phyloP scores from a whole-genome alignment of 257 asterid species.

The Primulina eburnea region DNA sequence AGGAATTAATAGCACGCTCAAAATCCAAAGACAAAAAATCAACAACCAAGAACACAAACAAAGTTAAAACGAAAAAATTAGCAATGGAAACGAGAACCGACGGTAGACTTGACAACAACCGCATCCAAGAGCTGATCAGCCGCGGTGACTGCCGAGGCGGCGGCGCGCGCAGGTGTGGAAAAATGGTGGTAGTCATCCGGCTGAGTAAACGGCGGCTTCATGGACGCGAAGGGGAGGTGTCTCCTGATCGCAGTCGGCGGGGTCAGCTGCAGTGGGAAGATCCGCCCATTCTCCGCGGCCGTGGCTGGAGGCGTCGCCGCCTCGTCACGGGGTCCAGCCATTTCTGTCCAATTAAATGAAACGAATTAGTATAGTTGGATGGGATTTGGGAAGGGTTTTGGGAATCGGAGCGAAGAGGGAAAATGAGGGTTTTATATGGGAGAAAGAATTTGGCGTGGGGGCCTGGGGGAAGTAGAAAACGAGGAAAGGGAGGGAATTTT shows the following conservation, averaged over 20 bases:
- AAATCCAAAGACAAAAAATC: slow-evolving; percentile 6
- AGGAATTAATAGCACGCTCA: slow-evolving; percentile 24
- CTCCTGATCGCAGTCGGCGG: slow-evolving; percentile 60
- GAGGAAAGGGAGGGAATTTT: slow-evolving; percentile 94
- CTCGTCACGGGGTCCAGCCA: slow-evolving; percentile 52
- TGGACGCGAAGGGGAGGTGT: slow-evolving; percentile 69
- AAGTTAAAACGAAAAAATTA: background rate
- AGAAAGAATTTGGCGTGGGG: slow-evolving; percentile 22
- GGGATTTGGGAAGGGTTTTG: slow-evolving; percentile 11
- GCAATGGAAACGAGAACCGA: slow-evolving; percentile 30
- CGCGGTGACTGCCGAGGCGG: slow-evolving; percentile 34
- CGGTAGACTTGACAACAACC: slow-evolving; percentile 70
- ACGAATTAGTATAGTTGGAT: background rate
- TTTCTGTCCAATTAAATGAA: slow-evolving; percentile 23
- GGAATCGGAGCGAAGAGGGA: slow-evolving; percentile 22
- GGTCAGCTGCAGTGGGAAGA: slow-evolving; percentile 38
- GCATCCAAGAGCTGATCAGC: slow-evolving; percentile 65
- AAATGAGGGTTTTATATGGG: slow-evolving; percentile 30
- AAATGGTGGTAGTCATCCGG: slow-evolving; percentile 77
- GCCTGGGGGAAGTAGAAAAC: slow-evolving; percentile 37
- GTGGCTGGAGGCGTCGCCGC: slow-evolving; percentile 41
- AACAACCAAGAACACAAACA: slow-evolving; percentile 10
- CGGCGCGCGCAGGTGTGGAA: slow-evolving; percentile 47
- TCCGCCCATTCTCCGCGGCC: slow-evolving; percentile 37
- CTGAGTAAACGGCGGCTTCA: slow-evolving; percentile 71